Evolutionary conservation across 192 early-diverging fungal genomes (phyloP), one percentile per base, ranked within the genome.

Genomic region (Backusella macrospora): DNA sequence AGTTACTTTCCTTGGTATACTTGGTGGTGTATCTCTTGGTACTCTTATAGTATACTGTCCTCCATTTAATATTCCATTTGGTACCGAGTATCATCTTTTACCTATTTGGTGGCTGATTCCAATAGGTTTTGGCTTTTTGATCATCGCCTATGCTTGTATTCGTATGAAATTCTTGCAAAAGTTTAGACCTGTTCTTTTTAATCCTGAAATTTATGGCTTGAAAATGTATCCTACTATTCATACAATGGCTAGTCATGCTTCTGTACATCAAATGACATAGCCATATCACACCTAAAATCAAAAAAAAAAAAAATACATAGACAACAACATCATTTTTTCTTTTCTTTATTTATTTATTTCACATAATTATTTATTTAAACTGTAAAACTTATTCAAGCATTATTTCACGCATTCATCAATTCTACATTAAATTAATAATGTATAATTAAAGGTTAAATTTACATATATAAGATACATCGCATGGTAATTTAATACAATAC

Each of bases 21-120:
- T 87, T 46, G 81, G 80, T 26, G 96, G 95, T 16, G 80, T 81
- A 34, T 68, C 76, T 12, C 85, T 98, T 44, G 92, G 85, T 16
- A 79, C 84, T 70, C 78, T 92, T 37, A 88, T 97, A 73, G 92
- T 96, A 26, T 99, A 97, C 84, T 83, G 90, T 16, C 95, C 95
- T 46, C 89, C 91, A 47, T 77, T 99, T 29, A 90, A 92, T 64
- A 76, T 86, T 2, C 85, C 93, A 23, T 98, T 98, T 80, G 84
- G 91, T 52, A 93, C 88, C 21, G 39, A 72, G 5, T 88, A 85
- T 49, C 87, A 85, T 76, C 83, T 83, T 59, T 74, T 93, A 47
- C 86, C 83, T 65, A 74, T 94, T 37, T 92, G 86, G 75, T 93
- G 95, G 93, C 84, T 98, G 52, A 91, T 96, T 68, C 91, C 95